Base-by-base conservation (phyloP, 2,329 filamentous ascomycete genomes). In the Elsinoe batatas region DNA sequence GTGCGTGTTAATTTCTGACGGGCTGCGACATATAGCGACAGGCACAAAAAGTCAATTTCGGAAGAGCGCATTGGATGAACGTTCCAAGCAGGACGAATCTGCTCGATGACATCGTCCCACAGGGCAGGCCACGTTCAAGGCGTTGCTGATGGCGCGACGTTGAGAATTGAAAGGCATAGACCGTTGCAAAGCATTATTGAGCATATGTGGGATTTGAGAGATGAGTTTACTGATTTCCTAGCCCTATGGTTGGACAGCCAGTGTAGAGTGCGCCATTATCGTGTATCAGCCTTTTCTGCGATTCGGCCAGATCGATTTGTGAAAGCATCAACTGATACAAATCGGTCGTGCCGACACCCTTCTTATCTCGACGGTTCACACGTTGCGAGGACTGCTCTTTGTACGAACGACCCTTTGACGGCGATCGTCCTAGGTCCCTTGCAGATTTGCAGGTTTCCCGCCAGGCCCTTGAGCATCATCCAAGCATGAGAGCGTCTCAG, bases 101-200 rank as follows among this genome's bases (percentile, higher is more conserved):
- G 47, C 47, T 26, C 18, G 36, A 38, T 51, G 47, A 37, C 47
- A 51, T 51, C 35, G 47, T 51, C 47, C 3, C 47, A 22, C 32
- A 51, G 47, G 47, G 12, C 12, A 17, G 15, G 40, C 15, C 46
- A 33, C 47, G 47, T 26, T 51, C 47, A 22, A 17, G 18, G 47
- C 47, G 47, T 51, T 51, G 33, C 32, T 36, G 47, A 51, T 38
- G 47, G 47, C 47, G 47, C 47, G 35, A 51, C 47, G 47, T 51
- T 51, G 47, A 51, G 47, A 38, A 51, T 51, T 44, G 32, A 36
- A 51, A 51, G 47, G 33, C 47, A 51, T 33, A 51, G 47, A 51
- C 35, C 32, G 47, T 33, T 49, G 7, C 47, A 20, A 20, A 38
- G 47, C 17, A 51, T 22, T 22, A 22, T 51, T 33, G 44, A 49